Base-by-base conservation (phyloP, 2,329 filamentous ascomycete genomes). In the Acephala macrosclerotiorum region DNA sequence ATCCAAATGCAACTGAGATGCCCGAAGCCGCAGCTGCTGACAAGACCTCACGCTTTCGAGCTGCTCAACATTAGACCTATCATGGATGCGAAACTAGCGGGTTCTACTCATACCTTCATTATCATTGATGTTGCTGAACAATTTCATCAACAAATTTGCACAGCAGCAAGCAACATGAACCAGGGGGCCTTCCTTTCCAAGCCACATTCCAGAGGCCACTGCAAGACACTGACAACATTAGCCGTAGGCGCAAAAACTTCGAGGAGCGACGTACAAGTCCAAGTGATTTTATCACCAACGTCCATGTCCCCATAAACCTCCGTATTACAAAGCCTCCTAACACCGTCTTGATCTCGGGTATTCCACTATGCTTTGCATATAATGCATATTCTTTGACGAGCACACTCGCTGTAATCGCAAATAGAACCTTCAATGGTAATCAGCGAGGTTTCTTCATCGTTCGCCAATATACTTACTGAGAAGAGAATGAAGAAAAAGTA, bases 101-200 rank as follows among this genome's bases (percentile, higher is more conserved):
- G 14, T 3, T 12, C 20, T 33, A 70, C 80, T 61, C 47, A 18
- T 75, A 91, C 91, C 92, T 86, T 99, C 95, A 75, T 99, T 98
- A 60, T 85, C 85, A 70, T 93, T 93, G 66, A 98, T 90, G 70
- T 86, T 89, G 49, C 86, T 83, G 71, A 97, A 97, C 11, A 95
- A 81, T 77, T 96, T 97, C 87, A 96, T 96, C 75, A 97, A 94
- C 11, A 97, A 80, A 76, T 96, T 97, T 56, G 95, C 94, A 76
- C 94, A 97, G 78, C 96, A 98, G 80, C 96, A 98, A 66, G 95
- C 95, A 25, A 98, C 94, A 78, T 99, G 95, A 6, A 99, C 95
- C 42, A 98, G 81, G 0, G 95, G 95, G 1, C 95, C 95, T 82
- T 99, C 95, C 78, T 98, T 98, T 36, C 95, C 95, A 16, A 98